A percentile compares a stretch with the other conserved stretches of the same genome.
phyloP scores from a whole-genome alignment of 192 early-diverging fungal genomes.

The Backusella morwellensis region DNA sequence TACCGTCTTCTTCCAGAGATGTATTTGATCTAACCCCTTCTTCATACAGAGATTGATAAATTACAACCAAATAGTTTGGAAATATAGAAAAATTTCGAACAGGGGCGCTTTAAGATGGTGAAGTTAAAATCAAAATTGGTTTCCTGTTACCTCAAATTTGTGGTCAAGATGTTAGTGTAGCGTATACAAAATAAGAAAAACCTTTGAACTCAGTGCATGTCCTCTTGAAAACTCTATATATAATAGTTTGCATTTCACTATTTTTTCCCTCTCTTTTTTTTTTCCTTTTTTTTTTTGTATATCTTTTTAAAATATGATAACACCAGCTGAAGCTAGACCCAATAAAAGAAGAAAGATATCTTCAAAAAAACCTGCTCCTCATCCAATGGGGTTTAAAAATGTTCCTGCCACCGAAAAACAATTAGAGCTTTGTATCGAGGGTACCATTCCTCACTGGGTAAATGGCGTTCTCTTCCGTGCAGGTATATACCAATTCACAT shows the following conservation, averaged over 20 bases:
- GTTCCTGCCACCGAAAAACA: conserved; percentile 16
- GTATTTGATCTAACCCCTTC: too few species aligned
- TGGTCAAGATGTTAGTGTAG: too few species aligned
- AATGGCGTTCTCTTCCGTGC: conserved; percentile 29
- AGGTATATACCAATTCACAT: conserved; percentile 11
- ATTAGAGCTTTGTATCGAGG: conserved; percentile 13
- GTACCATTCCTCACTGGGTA: conserved; percentile 31
- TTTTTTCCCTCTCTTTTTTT: neutral
- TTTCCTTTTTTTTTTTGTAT: neutral
- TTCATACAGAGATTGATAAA: too few species aligned
- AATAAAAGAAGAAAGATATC: conserved; percentile 3
- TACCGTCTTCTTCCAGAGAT: too few species aligned
- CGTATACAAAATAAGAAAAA: too few species aligned
- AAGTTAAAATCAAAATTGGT: too few species aligned
- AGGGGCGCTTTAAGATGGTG: too few species aligned
- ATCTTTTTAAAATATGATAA: conserved; percentile 2
- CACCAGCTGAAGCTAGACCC: neutral
- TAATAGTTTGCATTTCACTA: neutral
- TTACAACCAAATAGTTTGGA: too few species aligned
- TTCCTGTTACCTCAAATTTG: too few species aligned
- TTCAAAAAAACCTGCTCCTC: conserved; percentile 1
- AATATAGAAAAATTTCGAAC: too few species aligned
- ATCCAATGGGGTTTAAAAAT: conserved; percentile 35
- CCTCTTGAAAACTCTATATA: neutral
- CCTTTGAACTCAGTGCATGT: too few species aligned